Conservation (phyloP, 2,329 filamentous ascomycete genomes). For the Ophiocordyceps robertsii region DNA sequence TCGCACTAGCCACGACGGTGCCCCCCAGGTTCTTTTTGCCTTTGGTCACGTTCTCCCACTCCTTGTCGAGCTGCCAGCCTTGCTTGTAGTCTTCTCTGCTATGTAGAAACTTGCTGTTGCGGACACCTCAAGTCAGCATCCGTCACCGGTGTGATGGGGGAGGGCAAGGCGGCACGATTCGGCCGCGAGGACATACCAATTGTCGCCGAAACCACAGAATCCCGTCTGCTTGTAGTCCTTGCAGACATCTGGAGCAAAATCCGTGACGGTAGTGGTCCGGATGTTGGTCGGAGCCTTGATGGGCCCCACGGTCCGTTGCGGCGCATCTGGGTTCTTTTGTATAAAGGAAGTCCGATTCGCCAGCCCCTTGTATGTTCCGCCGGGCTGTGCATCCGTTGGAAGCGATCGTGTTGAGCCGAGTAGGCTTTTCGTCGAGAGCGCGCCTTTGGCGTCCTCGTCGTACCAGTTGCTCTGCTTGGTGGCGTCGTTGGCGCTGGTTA, state of each 20-base stretch:
- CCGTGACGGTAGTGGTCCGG: constrained; percentile 76
- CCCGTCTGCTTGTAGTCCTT: constrained; percentile 85
- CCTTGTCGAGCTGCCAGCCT: constrained; percentile 88
- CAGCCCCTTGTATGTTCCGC: constrained; percentile 66
- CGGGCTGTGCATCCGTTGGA: constrained; percentile 22
- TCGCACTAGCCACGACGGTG: constrained; percentile 47
- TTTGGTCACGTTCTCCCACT: constrained; percentile 81
- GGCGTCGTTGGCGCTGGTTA: constrained; percentile 66
- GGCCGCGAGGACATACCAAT: constrained; percentile 28
- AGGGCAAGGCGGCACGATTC: not conserved
- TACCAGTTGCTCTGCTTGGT: constrained; percentile 87
- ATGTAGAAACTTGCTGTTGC: constrained; percentile 53
- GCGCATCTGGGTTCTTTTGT: constrained; percentile 66
- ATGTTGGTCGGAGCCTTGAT: constrained; percentile 83
- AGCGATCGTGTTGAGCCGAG: constrained; percentile 40
- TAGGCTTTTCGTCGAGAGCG: constrained; percentile 35
- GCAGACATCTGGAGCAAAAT: constrained; percentile 87
- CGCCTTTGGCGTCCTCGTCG: constrained; percentile 51
- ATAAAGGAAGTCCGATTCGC: constrained; percentile 64
- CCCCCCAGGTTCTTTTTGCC: constrained; percentile 50
- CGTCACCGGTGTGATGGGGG: not conserved
- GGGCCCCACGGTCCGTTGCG: constrained; percentile 60
- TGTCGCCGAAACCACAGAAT: constrained; percentile 18
- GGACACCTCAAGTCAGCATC: not conserved
- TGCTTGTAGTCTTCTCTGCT: constrained; percentile 69